Base-by-base conservation (phyloP, 805 yeast genomes). In the Candida nanaspora region DNA sequence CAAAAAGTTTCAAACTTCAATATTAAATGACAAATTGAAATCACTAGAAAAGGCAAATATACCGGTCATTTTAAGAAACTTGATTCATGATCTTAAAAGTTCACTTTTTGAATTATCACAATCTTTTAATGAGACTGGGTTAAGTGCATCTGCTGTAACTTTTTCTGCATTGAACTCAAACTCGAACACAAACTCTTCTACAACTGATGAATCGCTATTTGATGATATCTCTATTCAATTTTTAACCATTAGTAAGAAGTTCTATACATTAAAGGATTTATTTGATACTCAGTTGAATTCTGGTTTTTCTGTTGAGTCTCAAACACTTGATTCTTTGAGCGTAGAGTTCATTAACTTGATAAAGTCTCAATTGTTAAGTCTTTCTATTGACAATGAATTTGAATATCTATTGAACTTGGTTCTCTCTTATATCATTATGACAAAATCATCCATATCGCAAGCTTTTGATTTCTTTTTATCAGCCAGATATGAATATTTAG, bases 301-400 rank as follows among this genome's bases (percentile, higher is more conserved):
- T 25, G 21, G 23, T 4, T 23, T 8, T 10, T 8, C 16, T 11
- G 30, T 15, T 29, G 40, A 37, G 4, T 15, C 13, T 16, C 18
- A 26, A 6, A 55, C 52, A 39, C 56, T 48, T 32, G 33, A 47
- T 2, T 35, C 43, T 10, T 38, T 59, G 18, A 50, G 50, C 19
- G 6, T 29, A 0, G 41, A 48, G 14, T 51, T 57, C 32, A 36
- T 52, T 5, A 20, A 39, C 8, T 48, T 48, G 3, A 41, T 61
- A 2, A 46, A 51, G 15, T 21, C 25, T 13, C 50, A 56, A 42
- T 40, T 61, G 3, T 19, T 42, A 3, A 31, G 39, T 8, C 32
- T 58, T 11, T 33, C 47, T 11, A 49, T 47, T 8, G 66, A 62
- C 35, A 48, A 55, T 18, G 65, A 61, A 37, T 47, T 49, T 30